Base-by-base conservation (phyloP, 1,284 basidiomycete species). In the Cryptococcus sp. region DNA sequence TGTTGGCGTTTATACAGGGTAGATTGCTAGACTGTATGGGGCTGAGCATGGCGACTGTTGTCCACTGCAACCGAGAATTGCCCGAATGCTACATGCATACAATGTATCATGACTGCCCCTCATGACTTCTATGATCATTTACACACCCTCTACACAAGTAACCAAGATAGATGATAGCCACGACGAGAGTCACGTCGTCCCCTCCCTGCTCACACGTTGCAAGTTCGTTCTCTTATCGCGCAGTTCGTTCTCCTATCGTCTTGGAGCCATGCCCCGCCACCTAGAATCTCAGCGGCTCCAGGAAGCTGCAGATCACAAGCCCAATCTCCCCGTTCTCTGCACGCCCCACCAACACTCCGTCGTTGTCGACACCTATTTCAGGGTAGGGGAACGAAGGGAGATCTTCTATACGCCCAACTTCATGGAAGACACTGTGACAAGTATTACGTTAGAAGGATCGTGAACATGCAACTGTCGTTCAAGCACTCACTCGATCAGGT, bases 401-500 rank as follows among this genome's bases (percentile, higher is more conserved):
- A 43, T 74, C 71, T 39, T 77, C 75, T 18, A 79, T 73, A 7
- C 77, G 64, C 0, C 77, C 77, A 3, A 78, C 75, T 60, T 79
- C 77, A 53, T 76, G 70, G 50, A 75, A 67, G 15, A 78, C 69
- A 52, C 72, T 76, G 47, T 16, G 13, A 18, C 9, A 15, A 4
- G 39, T 53, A 46, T 53, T 38, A 37, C 1, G 18, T 5, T 15
- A 48, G 37, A 15, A 7, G 24, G n/a, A 15, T 15, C 18, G 23
- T 46, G 4, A 8, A 18, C 7, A 46, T 4, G 40, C 40, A 21
- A 12, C 40, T 12, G n/a, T 12, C 20, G n/a, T 12, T 44, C 13
- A 20, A 12, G 9, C 16, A 68, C 73, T 67, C 53, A 74, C 74
- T 76, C 73, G 46, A 78, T 65, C 24, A 75, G 58, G 53, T 76